phyloP scores from a whole-genome alignment of 2,329 filamentous ascomycete species.

The Aspergillus calidoustus region DNA sequence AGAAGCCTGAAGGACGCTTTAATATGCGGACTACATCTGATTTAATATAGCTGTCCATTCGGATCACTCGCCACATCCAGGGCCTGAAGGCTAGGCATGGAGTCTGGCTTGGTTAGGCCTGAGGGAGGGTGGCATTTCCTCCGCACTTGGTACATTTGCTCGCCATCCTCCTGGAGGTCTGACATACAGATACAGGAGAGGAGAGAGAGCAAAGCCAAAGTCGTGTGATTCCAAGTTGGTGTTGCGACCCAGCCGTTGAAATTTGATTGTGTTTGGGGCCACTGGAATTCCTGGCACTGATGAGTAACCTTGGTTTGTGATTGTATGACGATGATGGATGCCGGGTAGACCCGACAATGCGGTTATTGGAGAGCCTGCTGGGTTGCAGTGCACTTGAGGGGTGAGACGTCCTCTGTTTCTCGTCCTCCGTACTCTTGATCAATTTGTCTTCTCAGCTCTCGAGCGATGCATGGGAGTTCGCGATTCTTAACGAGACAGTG shows the following conservation, averaged over 20 bases:
- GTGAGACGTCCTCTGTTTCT: neutral
- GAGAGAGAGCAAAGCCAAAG: neutral
- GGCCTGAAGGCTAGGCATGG: slow-evolving; percentile 5
- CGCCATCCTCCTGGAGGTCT: neutral
- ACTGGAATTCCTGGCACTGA: neutral
- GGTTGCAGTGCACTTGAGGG: neutral
- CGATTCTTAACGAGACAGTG: too few relatives aligned
- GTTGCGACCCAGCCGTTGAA: neutral
- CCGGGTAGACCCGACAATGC: slow-evolving; percentile 25
- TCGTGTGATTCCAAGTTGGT: neutral
- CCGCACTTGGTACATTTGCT: neutral
- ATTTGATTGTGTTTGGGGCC: neutral
- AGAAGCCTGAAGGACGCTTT: neutral
- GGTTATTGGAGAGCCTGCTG: slow-evolving; percentile 19
- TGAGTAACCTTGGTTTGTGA: neutral
- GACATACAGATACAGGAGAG: neutral
- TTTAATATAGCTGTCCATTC: slow-evolving; percentile 7
- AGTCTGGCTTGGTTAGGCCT: neutral
- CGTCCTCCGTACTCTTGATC: neutral
- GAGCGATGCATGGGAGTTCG: neutral
- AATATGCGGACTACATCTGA: neutral
- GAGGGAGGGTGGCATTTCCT: neutral
- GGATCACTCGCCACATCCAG: slow-evolving; percentile 14
- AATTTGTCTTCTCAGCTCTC: neutral
- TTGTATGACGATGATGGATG: slow-evolving; percentile 5